Evolutionary conservation across 805 yeast genomes (phyloP).

Genomic region (Zygotorulaspora danielsina): DNA sequence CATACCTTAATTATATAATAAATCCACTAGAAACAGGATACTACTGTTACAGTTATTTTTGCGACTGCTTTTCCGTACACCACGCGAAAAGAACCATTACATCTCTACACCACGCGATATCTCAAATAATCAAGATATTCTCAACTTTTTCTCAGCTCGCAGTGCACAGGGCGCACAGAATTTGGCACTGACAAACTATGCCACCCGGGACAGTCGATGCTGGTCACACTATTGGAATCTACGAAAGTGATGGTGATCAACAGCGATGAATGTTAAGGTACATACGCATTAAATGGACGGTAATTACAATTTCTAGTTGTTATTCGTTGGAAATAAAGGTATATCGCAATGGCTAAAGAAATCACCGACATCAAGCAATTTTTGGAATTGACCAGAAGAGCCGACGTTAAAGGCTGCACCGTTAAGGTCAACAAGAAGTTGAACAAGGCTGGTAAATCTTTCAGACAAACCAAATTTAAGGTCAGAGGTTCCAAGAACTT

Average conservation of each 20-base stretch:
- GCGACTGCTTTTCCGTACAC: neutral
- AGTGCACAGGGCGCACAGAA: neutral
- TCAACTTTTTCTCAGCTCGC: too few species aligned
- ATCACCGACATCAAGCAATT: conserved; percentile 96
- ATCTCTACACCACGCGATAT: neutral
- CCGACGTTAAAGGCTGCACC: conserved; percentile 89
- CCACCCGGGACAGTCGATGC: too few species aligned
- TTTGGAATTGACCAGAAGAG: conserved; percentile 93
- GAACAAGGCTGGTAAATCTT: conserved; percentile 74
- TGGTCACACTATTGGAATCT: too few species aligned
- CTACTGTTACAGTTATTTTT: too few species aligned
- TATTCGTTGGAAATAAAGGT: conserved; percentile 1
- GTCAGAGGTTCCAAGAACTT: conserved; percentile 92
- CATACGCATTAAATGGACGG: too few species aligned
- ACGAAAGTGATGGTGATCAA: too few species aligned
- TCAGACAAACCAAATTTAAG: conserved; percentile 97
- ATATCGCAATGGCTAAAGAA: conserved; percentile 48
- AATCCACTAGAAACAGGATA: too few species aligned
- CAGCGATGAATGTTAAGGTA: too few species aligned
- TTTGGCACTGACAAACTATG: neutral
- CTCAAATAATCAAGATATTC: too few species aligned
- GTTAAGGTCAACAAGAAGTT: conserved; percentile 88
- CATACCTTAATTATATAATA: too few species aligned
- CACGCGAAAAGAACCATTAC: neutral
- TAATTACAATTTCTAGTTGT: too few species aligned